Evolutionary conservation across 371 early-diverging fungal genomes (phyloP).

Genomic region (Apophysomyces variabilis): DNA sequence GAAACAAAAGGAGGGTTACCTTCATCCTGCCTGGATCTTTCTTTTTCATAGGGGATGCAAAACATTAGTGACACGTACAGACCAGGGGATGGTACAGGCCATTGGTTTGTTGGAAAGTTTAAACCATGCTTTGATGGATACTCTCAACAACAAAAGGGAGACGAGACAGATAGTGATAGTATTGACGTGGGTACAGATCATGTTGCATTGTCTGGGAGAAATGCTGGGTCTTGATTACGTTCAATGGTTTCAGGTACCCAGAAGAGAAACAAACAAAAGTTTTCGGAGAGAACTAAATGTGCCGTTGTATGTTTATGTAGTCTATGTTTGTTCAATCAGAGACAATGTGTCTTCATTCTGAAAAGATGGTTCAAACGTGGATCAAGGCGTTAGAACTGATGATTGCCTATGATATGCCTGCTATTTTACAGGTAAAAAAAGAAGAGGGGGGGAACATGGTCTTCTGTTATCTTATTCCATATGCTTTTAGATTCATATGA

Average conservation of each 20-base stretch:
- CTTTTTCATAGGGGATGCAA: constrained; percentile 15
- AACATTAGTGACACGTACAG: constrained; percentile 2
- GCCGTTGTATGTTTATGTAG: neutral
- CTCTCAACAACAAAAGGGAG: neutral
- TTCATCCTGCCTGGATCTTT: neutral
- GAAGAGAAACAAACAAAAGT: neutral
- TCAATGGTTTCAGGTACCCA: constrained; percentile 28
- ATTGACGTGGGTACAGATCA: constrained; percentile 21
- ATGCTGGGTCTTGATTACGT: constrained; percentile 21
- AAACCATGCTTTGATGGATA: constrained; percentile 17
- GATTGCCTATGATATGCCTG: constrained; percentile 27
- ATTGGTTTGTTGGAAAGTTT: constrained; percentile 19
- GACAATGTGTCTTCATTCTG: constrained; percentile 13
- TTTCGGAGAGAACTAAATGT: neutral
- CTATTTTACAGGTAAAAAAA: constrained; percentile 26
- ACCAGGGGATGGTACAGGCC: constrained; percentile 14
- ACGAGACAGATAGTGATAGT: constrained; percentile 9
- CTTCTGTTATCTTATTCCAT: no score
- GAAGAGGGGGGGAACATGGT: neutral
- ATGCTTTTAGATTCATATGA: neutral
- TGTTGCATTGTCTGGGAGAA: constrained; percentile 19
- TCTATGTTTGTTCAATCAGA: constrained; percentile 16
- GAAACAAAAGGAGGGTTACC: neutral
- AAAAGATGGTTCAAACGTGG: constrained; percentile 14
- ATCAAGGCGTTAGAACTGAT: constrained; percentile 18